A percentile compares a stretch with the other conserved stretches of the same genome.
These are phyloP conservation scores for Acaromyces ingoldii DNA, from an alignment of 1,284 basidiomycete genomes.

Conservation along the genomic window DNA sequence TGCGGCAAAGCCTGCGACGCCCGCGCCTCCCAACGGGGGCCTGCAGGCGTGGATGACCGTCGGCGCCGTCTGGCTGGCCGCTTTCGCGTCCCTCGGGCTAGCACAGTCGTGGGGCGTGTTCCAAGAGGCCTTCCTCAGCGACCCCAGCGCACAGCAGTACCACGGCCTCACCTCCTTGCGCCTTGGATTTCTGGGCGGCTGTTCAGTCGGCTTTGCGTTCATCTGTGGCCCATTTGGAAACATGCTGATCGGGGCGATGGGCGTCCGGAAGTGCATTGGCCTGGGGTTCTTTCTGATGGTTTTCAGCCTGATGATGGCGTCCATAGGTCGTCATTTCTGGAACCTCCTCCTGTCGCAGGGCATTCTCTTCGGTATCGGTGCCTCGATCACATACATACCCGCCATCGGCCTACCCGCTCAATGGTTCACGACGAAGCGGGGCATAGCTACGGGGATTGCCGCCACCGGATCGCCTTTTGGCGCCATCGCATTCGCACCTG, in stretches of 20 bases:
- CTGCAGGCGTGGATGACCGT: conserved; percentile 2
- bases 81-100: neutral
- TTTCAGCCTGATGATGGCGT: conserved; percentile 6
- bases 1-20: too few species aligned
- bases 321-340: neutral
- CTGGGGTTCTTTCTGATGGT: neutral
- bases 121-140: neutral
- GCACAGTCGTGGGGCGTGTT: conserved; percentile 2
- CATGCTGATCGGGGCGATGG: neutral
- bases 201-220: neutral
- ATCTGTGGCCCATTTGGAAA: conserved; percentile 1
- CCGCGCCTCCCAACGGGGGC: neutral
- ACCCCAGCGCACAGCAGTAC: too few species aligned
- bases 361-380: conserved; percentile 6
- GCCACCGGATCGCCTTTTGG: neutral
- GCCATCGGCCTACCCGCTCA: conserved; percentile 3
- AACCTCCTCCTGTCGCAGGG: conserved; percentile 7
- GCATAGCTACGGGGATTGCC: conserved; percentile 1
- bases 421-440: conserved; percentile 6
- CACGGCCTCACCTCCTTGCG: neutral
- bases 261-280: neutral
- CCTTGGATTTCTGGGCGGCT: neutral
- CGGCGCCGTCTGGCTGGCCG: neutral
- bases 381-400: conserved; percentile 1
- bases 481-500: neutral